Conservation (phyloP, 225 moss, liverwort and hornwort genomes). For the Neckera pumila region DNA sequence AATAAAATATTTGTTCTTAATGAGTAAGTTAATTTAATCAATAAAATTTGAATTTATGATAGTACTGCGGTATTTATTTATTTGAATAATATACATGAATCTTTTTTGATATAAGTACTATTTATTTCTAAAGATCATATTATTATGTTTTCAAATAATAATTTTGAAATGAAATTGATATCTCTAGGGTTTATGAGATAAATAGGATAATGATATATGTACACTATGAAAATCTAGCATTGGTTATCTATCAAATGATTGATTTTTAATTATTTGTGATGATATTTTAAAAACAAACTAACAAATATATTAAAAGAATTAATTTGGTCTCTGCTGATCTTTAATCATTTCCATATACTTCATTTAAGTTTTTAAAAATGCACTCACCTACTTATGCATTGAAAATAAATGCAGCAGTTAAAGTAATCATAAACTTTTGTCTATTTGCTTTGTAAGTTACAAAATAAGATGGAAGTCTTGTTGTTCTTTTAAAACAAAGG, state of each 20-base stretch:
- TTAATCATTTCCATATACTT: not conserved
- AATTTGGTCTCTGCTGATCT: too few relatives aligned
- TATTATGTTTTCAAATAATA: not conserved
- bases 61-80: not conserved
- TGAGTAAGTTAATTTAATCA: not conserved
- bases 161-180: not conserved
- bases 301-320: not conserved
- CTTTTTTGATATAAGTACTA: not conserved
- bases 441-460: too few relatives aligned
- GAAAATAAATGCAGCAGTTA: not conserved
- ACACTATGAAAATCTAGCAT: not conserved
- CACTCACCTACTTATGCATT: too few relatives aligned
- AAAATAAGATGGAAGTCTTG: too few relatives aligned
- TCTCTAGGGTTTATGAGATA: not conserved
- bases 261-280: not conserved
- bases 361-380: not conserved
- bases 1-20: too few relatives aligned
- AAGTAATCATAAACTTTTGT: not conserved
- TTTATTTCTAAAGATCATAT: not conserved
- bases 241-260: not conserved
- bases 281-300: not conserved
- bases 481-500: too few relatives aligned
- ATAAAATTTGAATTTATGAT: not conserved
- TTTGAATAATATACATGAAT: not conserved
- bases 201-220: not conserved